Evolutionary conservation across 2,329 filamentous ascomycete genomes (phyloP).

Genomic region (Stagonosporopsis chrysanthemi): DNA sequence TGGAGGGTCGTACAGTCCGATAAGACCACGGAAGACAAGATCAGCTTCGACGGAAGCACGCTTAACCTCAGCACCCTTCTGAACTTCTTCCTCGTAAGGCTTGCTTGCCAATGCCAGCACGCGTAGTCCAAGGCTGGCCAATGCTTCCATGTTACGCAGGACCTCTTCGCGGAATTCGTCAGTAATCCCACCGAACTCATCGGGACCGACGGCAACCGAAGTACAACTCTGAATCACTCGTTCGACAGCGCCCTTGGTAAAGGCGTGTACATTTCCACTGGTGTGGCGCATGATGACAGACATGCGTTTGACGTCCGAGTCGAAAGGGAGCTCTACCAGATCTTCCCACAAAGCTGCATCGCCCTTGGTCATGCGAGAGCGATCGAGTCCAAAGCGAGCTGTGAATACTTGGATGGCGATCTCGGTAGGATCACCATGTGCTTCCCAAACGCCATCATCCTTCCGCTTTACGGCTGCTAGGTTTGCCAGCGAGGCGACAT

Average conservation of each 20-base stretch:
- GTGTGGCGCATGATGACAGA: conserved; percentile 68
- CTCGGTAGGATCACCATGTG: conserved; percentile 62
- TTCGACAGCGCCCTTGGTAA: conserved; percentile 75
- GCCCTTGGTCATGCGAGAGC: conserved; percentile 58
- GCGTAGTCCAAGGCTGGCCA: conserved; percentile 71
- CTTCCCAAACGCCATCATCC: conserved; percentile 51
- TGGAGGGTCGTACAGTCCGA: conserved; percentile 86
- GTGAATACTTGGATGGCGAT: conserved; percentile 80
- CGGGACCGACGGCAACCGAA: conserved; percentile 55
- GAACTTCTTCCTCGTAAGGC: conserved; percentile 53
- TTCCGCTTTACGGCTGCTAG: conserved; percentile 59
- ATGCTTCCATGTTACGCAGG: conserved; percentile 71
- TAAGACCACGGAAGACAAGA: conserved; percentile 77
- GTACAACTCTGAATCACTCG: conserved; percentile 71
- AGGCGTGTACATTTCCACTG: conserved; percentile 51
- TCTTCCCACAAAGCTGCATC: conserved; percentile 39
- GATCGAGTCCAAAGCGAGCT: conserved; percentile 70
- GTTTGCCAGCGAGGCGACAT: conserved; percentile 55
- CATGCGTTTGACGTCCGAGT: conserved; percentile 79
- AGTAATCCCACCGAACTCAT: conserved; percentile 55
- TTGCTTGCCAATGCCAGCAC: conserved; percentile 71
- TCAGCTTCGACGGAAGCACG: conserved; percentile 71
- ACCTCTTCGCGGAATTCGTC: conserved; percentile 64
- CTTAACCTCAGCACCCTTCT: conserved; percentile 55
- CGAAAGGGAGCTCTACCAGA: conserved; percentile 74